Conservation (phyloP, 495 filamentous ascomycete species). For the Pseudoneurospora amorphoporcata region DNA sequence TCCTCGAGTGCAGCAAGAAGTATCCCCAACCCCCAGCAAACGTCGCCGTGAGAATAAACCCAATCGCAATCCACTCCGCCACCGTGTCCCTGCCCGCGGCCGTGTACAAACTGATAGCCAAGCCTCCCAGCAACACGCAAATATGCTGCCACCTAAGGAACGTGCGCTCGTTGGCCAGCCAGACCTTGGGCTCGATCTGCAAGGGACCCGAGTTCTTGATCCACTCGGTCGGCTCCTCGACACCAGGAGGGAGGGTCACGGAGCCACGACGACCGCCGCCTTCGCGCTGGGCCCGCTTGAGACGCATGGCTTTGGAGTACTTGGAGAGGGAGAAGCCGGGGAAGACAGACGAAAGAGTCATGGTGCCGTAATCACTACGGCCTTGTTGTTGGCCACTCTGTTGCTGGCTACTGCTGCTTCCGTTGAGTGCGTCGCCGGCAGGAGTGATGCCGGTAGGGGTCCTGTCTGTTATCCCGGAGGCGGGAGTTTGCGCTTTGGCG, state of each 20-base stretch:
- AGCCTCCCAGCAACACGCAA: slow-evolving; percentile 66
- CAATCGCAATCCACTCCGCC: slow-evolving; percentile 63
- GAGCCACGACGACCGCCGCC: slow-evolving; percentile 1
- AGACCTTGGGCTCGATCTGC: slow-evolving; percentile 91
- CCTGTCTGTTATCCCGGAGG: slow-evolving; percentile 6
- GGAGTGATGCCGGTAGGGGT: slow-evolving; percentile 21
- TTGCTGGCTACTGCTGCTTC: background rate
- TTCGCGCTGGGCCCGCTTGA: slow-evolving; percentile 22
- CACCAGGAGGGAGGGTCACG: slow-evolving; percentile 62
- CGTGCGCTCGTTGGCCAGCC: slow-evolving; percentile 95
- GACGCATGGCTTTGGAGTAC: slow-evolving; percentile 42
- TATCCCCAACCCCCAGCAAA: slow-evolving; percentile 85
- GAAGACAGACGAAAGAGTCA: slow-evolving; percentile 46
- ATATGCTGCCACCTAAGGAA: slow-evolving; percentile 98
- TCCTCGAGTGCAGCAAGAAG: slow-evolving; percentile 64
- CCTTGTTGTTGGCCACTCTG: slow-evolving; percentile 1
- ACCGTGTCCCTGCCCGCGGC: slow-evolving; percentile 64
- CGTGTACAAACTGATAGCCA: slow-evolving; percentile 80
- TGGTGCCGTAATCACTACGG: slow-evolving; percentile 30
- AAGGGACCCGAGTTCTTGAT: slow-evolving; percentile 90
- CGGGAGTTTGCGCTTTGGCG: slow-evolving; percentile 9
- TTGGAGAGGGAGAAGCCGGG: slow-evolving; percentile 65
- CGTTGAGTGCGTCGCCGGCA: slow-evolving; percentile 5
- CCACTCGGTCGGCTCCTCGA: slow-evolving; percentile 70
- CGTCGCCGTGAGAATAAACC: slow-evolving; percentile 71